phyloP scores from a whole-genome alignment of 2,329 filamentous ascomycete species.

The Blumeria hordei region DNA sequence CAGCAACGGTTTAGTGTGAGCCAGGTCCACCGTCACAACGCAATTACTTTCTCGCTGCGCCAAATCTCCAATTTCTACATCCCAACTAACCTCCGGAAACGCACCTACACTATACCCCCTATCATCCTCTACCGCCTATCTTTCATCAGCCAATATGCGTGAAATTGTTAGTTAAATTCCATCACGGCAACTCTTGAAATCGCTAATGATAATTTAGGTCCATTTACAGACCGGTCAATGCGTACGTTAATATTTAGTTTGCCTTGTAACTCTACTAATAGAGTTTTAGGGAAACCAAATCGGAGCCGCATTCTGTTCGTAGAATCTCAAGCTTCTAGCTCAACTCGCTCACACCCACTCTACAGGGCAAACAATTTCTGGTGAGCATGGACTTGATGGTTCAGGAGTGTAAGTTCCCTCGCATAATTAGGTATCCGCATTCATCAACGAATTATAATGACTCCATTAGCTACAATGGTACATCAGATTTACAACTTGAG shows the following conservation, averaged over 20 bases:
- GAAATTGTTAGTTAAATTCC: constrained; percentile 37
- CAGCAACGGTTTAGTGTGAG: no score
- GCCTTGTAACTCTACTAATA: background rate
- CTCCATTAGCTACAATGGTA: constrained; percentile 67
- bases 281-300: constrained; percentile 86
- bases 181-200: constrained; percentile 12
- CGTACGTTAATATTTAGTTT: constrained; percentile 33
- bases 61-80: no score
- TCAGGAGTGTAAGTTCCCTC: constrained; percentile 58
- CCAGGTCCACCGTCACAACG: no score
- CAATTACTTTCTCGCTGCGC: no score
- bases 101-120: no score
- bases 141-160: constrained; percentile 31
- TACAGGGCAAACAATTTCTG: constrained; percentile 53
- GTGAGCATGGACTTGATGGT: constrained; percentile 91
- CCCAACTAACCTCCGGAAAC: no score
- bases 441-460: no score
- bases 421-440: no score
- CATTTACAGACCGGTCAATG: constrained; percentile 99
- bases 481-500: constrained; percentile 96
- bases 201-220: constrained; percentile 40
- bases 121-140: no score
- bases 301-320: constrained; percentile 93
- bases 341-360: background rate
- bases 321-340: constrained; percentile 2